Evolutionary conservation across 805 yeast genomes (phyloP).

Genomic region (Wickerhamiella siamensis): DNA sequence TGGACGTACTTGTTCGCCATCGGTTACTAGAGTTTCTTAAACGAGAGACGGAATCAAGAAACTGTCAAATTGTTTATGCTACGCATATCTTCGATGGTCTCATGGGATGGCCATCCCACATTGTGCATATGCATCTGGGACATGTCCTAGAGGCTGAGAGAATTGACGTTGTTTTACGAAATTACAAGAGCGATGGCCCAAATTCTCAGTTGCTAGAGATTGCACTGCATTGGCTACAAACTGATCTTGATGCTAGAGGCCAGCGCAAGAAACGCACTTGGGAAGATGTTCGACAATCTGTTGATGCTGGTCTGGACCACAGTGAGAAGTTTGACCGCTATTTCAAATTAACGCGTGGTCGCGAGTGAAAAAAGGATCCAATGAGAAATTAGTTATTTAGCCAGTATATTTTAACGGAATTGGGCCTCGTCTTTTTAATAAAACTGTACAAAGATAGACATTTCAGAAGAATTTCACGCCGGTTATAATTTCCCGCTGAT

Average conservation of each 20-base stretch:
- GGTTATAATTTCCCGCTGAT: no score
- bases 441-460: no score
- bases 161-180: constrained; percentile 13
- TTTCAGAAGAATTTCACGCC: no score
- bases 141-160: constrained; percentile 25
- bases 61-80: constrained; percentile 73
- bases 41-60: constrained; percentile 54
- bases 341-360: constrained; percentile 21
- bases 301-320: constrained; percentile 17
- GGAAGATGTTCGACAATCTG: constrained; percentile 36
- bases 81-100: constrained; percentile 96
- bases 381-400: no score
- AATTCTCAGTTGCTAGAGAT: constrained; percentile 21
- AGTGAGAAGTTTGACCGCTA: constrained; percentile 19
- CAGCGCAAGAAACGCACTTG: constrained; percentile 36
- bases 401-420: no score
- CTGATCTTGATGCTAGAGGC: constrained; percentile 38
- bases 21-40: constrained; percentile 55
- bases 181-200: constrained; percentile 9
- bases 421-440: no score
- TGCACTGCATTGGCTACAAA: constrained; percentile 25
- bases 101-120: constrained; percentile 75
- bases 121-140: constrained; percentile 69
- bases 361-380: no score
- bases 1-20: constrained; percentile 82